A percentile compares a stretch with the other conserved stretches of the same genome.
These are phyloP conservation scores for Hypoxylon sp. DNA, from an alignment of 2,329 filamentous ascomycete species.

Conservation along the genomic window DNA sequence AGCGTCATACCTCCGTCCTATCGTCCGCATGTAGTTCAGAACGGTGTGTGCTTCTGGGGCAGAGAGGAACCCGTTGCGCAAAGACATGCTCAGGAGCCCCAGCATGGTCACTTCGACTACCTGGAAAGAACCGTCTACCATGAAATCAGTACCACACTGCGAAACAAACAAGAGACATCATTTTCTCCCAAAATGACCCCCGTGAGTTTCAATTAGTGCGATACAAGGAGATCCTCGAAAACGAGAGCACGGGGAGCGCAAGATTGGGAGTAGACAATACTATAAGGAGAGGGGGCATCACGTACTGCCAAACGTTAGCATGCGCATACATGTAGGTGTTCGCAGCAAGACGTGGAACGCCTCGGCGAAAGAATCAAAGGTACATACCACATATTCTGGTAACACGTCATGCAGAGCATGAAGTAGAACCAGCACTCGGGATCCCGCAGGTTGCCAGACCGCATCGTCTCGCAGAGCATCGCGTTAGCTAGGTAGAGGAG, in stretches of 20 bases:
- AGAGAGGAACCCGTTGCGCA: slow-evolving; percentile 33
- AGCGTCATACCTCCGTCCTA: slow-evolving; percentile 25
- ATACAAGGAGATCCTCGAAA: background rate
- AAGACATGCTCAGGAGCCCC: slow-evolving; percentile 41
- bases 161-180: background rate
- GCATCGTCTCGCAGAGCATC: slow-evolving; percentile 35
- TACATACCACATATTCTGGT: slow-evolving; percentile 38
- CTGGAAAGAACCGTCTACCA: slow-evolving; percentile 34
- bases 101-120: slow-evolving; percentile 38
- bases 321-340: background rate
- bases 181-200: background rate
- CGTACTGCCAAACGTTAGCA: slow-evolving; percentile 26
- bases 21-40: slow-evolving; percentile 25
- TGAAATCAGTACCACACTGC: slow-evolving; percentile 8
- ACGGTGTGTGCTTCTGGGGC: slow-evolving; percentile 23
- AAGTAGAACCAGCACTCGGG: slow-evolving; percentile 39
- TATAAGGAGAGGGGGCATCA: slow-evolving; percentile 9
- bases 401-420: slow-evolving; percentile 40
- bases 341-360: background rate
- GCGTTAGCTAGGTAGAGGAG: slow-evolving; percentile 44
- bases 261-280: background rate
- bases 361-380: background rate
- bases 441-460: slow-evolving; percentile 22
- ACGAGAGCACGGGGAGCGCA: background rate
- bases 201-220: background rate